Conservation (phyloP, 208 protist species). For the Trypanosoma mega region DNA sequence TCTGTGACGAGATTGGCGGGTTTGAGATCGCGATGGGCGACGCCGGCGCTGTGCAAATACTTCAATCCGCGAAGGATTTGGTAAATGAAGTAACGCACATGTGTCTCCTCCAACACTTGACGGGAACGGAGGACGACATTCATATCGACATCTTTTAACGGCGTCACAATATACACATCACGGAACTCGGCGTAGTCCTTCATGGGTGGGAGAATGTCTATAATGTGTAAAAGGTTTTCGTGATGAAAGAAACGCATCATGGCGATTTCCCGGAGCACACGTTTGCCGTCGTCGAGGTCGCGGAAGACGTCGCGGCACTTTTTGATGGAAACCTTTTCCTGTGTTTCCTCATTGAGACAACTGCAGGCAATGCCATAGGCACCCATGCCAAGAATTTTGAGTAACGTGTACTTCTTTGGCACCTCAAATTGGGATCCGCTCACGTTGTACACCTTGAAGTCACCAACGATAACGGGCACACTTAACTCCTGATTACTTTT, state of each 20-base stretch:
- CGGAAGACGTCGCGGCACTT: constrained; percentile 88
- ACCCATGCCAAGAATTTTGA: constrained; percentile 94
- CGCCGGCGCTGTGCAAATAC: constrained; percentile 88
- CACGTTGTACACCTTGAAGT: constrained; percentile 90
- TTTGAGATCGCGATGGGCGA: constrained; percentile 91
- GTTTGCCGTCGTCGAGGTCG: constrained; percentile 91
- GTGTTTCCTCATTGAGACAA: constrained; percentile 73
- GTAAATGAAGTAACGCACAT: constrained; percentile 87
- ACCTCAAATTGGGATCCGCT: constrained; percentile 81
- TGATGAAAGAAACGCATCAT: constrained; percentile 94
- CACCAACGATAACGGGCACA: constrained; percentile 73
- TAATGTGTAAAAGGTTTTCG: constrained; percentile 91
- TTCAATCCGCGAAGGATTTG: constrained; percentile 89
- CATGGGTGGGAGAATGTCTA: constrained; percentile 92
- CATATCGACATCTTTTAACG: constrained; percentile 96
- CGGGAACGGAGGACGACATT: constrained; percentile 92
- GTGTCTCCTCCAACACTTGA: constrained; percentile 85
- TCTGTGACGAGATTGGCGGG: constrained; percentile 89
- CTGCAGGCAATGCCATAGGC: constrained; percentile 96
- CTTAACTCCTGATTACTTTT: constrained; percentile 84
- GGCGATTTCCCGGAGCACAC: constrained; percentile 91
- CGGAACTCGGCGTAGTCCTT: constrained; percentile 92
- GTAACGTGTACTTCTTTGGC: constrained; percentile 69
- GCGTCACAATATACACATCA: constrained; percentile 96
- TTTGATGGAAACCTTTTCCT: constrained; percentile 89